These are phyloP conservation scores for Fraxinus platypoda DNA, from an alignment of 305 asterid genomes.

Conservation along the genomic window DNA sequence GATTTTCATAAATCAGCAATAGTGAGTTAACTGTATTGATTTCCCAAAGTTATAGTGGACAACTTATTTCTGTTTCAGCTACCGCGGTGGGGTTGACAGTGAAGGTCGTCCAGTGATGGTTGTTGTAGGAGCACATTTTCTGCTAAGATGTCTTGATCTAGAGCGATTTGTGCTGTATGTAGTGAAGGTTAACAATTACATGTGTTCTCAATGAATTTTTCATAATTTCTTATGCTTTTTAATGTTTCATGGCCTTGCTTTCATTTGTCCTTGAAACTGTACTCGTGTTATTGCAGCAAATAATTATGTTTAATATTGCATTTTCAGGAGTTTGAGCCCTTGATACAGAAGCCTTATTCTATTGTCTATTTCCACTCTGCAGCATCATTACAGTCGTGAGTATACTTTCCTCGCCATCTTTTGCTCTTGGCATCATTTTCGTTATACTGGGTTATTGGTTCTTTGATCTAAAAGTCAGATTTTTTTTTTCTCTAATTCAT, in stretches of 20 bases:
- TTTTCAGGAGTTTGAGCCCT: constrained; percentile 93
- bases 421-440: background rate
- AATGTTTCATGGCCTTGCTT: constrained; percentile 9
- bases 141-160: constrained; percentile 88
- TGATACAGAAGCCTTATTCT: constrained; percentile 92
- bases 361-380: constrained; percentile 94
- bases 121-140: constrained; percentile 97
- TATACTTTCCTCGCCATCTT: constrained; percentile 23
- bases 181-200: constrained; percentile 63
- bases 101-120: constrained; percentile 97
- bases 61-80: constrained; percentile 47
- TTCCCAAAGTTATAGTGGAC: background rate
- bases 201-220: constrained; percentile 11
- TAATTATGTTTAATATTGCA: constrained; percentile 4
- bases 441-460: background rate
- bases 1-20: background rate
- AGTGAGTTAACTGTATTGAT: background rate
- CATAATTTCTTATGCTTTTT: background rate
- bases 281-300: background rate
- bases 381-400: constrained; percentile 84
- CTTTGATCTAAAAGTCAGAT: background rate
- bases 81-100: constrained; percentile 95
- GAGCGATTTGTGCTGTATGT: constrained; percentile 82
- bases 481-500: background rate
- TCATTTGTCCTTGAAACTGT: constrained; percentile 9